Percentiles rank a stretch among this genome's conserved stretches.
Conservation (phyloP, 2,329 filamentous ascomycete genomes). For the Aspergillus phoenicis region DNA sequence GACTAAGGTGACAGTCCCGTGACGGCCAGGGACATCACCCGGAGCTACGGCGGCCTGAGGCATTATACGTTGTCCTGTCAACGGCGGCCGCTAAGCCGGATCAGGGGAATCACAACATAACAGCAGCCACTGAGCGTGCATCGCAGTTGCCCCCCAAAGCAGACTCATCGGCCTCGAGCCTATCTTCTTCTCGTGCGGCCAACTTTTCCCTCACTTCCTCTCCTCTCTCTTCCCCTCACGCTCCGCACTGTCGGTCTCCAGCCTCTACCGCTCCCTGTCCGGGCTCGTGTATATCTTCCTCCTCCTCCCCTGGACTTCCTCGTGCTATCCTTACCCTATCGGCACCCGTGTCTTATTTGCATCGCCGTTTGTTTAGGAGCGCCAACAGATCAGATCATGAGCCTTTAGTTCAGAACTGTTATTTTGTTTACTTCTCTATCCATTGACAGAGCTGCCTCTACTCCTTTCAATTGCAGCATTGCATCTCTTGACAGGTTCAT, state of each 20-base stretch:
- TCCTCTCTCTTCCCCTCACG: conserved; percentile 22
- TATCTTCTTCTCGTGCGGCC: conserved; percentile 23
- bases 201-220: conserved; percentile 22
- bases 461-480: conserved; percentile 16
- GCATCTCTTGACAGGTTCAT: conserved; percentile 1
- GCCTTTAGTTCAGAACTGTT: conserved; percentile 26
- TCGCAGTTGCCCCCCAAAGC: conserved; percentile 37
- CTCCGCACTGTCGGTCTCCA: conserved; percentile 16
- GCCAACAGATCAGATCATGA: conserved; percentile 31
- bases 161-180: conserved; percentile 31
- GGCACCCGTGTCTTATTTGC: conserved; percentile 14
- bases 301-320: conserved; percentile 10
- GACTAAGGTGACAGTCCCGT: background rate
- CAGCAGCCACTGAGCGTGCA: conserved; percentile 38
- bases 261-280: conserved; percentile 1
- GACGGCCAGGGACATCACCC: background rate
- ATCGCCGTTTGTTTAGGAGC: conserved; percentile 16
- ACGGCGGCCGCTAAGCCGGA: conserved; percentile 38
- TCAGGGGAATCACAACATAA: conserved; percentile 42
- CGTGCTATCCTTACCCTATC: conserved; percentile 30
- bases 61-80: conserved; percentile 42
- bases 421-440: conserved; percentile 11
- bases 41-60: conserved; percentile 25
- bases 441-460: conserved; percentile 11
- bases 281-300: conserved; percentile 19